Base-by-base conservation (phyloP, 2,329 filamentous ascomycete genomes). In the Phaeosphaeriaceae sp. region DNA sequence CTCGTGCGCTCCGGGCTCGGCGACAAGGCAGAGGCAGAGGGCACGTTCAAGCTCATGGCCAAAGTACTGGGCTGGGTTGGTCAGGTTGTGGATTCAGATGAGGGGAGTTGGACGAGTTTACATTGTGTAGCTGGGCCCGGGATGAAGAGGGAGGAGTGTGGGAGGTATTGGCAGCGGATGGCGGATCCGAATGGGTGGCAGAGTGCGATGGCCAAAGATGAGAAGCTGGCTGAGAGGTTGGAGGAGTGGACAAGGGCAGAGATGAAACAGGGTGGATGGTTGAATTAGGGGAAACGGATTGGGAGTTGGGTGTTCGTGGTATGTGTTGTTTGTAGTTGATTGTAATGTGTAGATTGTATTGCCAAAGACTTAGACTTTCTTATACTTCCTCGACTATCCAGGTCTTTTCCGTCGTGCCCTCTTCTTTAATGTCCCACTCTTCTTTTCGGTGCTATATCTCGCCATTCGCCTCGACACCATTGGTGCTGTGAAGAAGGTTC, bases 1-100 rank as follows among this genome's bases (percentile, higher is more conserved):
- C 54, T 55, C 1, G 63, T 71, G 1, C 27, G 50, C 20, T 68
- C 67, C 3, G 61, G 62, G 11, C 41, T 70, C n/a, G 52, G 22
- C 10, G 21, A 19, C 22, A 27, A 31, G n/a, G 50, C 41, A 2
- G 33, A 45, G 40, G 15, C 27, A 5, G 13, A 22, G 3, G 24
- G 22, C 9, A 10, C 45, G 5, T 48, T 56, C 0, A 21, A 25
- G 1, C 7, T 15, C 17, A n/a, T 11, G 41, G 20, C 41, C 41
- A 44, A 44, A 15, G 17, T 44, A 7, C 17, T 20, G 17, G 20
- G 36, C 20, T 51, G 40, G 49, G n/a, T 45, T 25, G 40, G 49
- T 6, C 27, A 40, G 13, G 21, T 25, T 40, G 17, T 51, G 2
- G 36, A 51, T 46, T 33, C 58, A 15, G 56, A 61, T 17, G 51